Evolutionary conservation across 371 early-diverging fungal genomes (phyloP), one percentile per base, ranked within the genome.

Genomic region (Apophysomyces trapeziformis): DNA sequence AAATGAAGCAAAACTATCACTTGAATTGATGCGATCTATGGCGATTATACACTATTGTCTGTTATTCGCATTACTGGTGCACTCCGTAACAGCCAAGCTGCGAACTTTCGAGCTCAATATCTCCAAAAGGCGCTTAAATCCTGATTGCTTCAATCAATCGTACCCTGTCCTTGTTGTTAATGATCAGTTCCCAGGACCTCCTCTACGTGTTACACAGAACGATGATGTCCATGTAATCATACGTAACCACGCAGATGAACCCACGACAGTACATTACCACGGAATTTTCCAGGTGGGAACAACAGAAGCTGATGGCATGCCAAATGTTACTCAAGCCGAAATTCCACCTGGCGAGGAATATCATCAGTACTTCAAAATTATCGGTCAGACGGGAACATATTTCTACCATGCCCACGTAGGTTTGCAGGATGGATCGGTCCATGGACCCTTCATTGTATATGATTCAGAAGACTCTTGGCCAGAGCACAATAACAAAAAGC

Each of bases 341-440:
- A 79, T 84, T 35, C 21, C 6, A 4, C 78, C 81, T 38, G 79
- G 79, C 4, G 57, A 38, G 1, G 58, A 56, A 7, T 79, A 67
- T 58, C 43, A 64, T 7, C 74, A 80, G n/a, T 47, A 67, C 11
- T 81, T 84, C 54, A 57, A 63, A 12, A 64, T 81, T 1, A 41
- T 46, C 12, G 68, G 72, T 7, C 84, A 83, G 39, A 63, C 69
- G 4, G 81, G 81, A 18, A 84, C 84, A 12, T 84, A 75, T 50
- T 82, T 77, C 64, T 82, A 82, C 46, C 79, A 82, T 70, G 82
- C 82, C 0, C 82, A 82, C 16, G 70, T 72, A 13, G 79, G 72
- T 38, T 44, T 84, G 7, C 80, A 80, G 54, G 76, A 74, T 38
- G 73, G 72, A 21, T 64, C 72, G 0, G 63, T 77, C 11, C 68